Evolutionary conservation across 352 stramenopile species (phyloP), one percentile per base, ranked within the genome.

Genomic region (Globisporangium okanoganense): DNA sequence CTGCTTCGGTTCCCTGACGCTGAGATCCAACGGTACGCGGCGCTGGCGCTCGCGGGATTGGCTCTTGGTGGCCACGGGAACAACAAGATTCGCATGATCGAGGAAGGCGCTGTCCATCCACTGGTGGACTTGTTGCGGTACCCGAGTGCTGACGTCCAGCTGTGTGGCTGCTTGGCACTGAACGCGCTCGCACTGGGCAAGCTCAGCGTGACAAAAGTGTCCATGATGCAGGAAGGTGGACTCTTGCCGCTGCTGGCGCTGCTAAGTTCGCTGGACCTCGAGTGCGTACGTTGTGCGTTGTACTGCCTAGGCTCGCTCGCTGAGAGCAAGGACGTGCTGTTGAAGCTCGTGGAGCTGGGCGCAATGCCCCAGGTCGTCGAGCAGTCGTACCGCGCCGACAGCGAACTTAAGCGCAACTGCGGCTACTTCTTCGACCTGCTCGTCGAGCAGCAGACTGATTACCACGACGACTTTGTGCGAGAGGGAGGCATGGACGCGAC

Each of bases 21-120:
- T 10, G 91, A 99, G 69, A 97, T 99, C 61, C 95, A 99, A 74
- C 82, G 94, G 3, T 98, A 97, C 56, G 95, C 96, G 14, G 87
- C 92, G 6, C 76, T 99, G 51, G 85, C 95, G 16, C 70, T 99
- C 8, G 94, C 95, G 16, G 95, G 87, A 24, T 70, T 99, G 24
- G 90, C 87, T 1, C 73, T 99, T 1, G 96, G 95, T 27, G 92
- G 92, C 61, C 87, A 97, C 61, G 83, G 84, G n/a, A 84, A 85
- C 58, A 97, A 97, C 74, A 98, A 98, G 72, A 63, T 97, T 9
- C 79, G 91, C 22, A 75, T 98, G 64, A 79, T 98, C 6, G 85
- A 98, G 58, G 85, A 97, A 61, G 96, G 96, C 9, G 95, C 93
- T 3, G 78, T 99, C 33, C 82, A 84, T 24, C 90, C 95, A 24